Evolutionary conservation across 2,329 filamentous ascomycete genomes (phyloP), one percentile per base, ranked within the genome.

Genomic region (Cryphonectria naterciae): DNA sequence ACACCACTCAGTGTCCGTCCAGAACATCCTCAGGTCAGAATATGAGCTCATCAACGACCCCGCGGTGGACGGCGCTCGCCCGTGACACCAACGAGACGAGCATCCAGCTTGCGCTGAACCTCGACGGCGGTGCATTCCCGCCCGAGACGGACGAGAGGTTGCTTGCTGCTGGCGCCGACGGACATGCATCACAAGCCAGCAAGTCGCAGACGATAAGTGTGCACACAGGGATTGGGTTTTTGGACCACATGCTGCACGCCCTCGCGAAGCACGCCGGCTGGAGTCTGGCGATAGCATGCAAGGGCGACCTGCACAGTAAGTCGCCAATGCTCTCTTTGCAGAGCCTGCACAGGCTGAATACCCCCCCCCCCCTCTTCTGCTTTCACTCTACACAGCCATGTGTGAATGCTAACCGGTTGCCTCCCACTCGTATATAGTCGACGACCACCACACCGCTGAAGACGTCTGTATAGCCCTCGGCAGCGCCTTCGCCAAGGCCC

Each of bases 31-130:
- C n/a, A n/a, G n/a, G 11, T 39, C 17, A 62, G 41, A 62, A 25
- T 32, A 79, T 78, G 77, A 72, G 73, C 43, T 70, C 76, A n/a
- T 37, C 75, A 56, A 25, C 74, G 37, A n/a, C 76, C 13, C 78
- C 82, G 60, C 92, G 95, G 79, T 93, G 91, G 81, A 91, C 93
- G 66, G 89, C 91, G 68, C 85, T 98, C 76, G 90, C 92, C 74
- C 94, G 96, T 80, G 92, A 95, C 82, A 99, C 96, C 78, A 98
- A 98, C 85, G 96, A 99, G 85, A 99, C 96, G 80, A 97, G 97
- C 81, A 97, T 99, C 81, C 91, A 96, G 80, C 87, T 98, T 74
- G 93, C 93, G 54, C 87, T 99, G 76, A 97, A 96, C 83, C 88
- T 99, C 73, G 96, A 99, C 82, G 96, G 96, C 79, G 96, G 95